Evolutionary conservation across 164 flowering plant species (phyloP).

Genomic region (Stephania cephalantha): DNA sequence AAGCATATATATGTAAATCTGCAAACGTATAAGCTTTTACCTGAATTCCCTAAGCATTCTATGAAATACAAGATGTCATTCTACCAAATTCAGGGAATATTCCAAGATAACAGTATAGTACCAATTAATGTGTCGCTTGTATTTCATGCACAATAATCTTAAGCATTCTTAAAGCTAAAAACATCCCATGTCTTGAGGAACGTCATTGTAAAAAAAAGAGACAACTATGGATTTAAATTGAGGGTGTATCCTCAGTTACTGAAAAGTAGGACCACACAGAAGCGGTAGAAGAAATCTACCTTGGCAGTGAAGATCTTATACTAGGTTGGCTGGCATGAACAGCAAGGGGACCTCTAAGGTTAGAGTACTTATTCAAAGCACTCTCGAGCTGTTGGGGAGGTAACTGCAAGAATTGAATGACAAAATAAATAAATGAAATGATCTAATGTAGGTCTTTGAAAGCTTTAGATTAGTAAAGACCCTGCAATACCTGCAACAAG

Average conservation of each 20-base stretch:
- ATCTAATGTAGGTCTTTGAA: not conserved
- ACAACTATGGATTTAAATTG: not conserved
- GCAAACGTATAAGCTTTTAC: not conserved
- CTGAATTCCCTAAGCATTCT: not conserved
- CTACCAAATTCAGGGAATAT: not conserved
- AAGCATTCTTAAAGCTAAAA: not conserved
- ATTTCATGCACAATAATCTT: not conserved
- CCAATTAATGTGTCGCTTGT: not conserved
- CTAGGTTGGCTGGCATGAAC: constrained; percentile 66
- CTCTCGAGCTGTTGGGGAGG: constrained; percentile 88
- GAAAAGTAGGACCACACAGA: not conserved
- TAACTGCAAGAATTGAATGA: constrained; percentile 51
- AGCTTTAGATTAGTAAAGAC: not conserved
- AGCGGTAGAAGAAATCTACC: constrained; percentile 33
- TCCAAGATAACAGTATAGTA: not conserved
- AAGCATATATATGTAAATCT: not conserved
- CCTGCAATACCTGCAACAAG: constrained; percentile 55
- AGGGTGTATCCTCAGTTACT: not conserved
- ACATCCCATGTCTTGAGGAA: not conserved
- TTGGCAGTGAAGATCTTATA: constrained; percentile 51
- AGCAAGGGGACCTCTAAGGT: constrained; percentile 69
- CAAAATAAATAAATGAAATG: not conserved
- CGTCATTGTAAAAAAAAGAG: not conserved
- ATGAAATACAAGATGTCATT: not conserved
- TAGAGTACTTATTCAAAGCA: constrained; percentile 59